Evolutionary conservation across 2,329 filamentous ascomycete species (phyloP).

Genomic region (Fusarium zealandicum): DNA sequence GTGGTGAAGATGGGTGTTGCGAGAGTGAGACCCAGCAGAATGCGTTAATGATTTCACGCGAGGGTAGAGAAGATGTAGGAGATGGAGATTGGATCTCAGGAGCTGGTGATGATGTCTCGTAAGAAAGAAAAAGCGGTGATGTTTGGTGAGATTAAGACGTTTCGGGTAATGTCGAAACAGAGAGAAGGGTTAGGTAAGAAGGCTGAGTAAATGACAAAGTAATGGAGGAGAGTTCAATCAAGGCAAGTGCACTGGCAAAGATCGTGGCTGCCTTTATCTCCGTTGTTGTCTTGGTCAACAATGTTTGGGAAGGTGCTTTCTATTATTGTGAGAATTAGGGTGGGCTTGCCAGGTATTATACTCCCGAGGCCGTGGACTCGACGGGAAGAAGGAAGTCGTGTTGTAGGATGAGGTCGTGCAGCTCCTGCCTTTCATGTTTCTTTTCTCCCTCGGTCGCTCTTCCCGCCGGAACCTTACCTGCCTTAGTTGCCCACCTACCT

Average conservation of each 20-base stretch:
- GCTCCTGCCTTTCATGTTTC: neutral
- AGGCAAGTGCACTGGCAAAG: neutral
- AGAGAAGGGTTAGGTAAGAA: neutral
- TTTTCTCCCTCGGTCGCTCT: conserved; percentile 16
- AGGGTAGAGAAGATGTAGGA: neutral
- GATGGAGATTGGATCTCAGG: neutral
- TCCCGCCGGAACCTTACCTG: conserved; percentile 2
- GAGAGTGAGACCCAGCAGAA: neutral
- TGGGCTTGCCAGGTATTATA: conserved; percentile 23
- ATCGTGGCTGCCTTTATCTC: neutral
- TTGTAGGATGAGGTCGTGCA: conserved; percentile 5
- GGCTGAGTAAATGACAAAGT: neutral
- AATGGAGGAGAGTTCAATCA: neutral
- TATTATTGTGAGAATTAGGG: neutral
- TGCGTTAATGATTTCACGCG: neutral
- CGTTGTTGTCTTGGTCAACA: neutral
- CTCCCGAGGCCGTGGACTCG: conserved; percentile 2
- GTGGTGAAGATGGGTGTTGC: neutral
- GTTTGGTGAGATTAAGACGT: neutral
- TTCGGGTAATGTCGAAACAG: neutral
- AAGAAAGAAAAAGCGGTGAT: neutral
- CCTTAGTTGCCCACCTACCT: neutral
- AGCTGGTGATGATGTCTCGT: too few species aligned
- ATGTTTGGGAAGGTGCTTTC: neutral
- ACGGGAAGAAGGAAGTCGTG: conserved; percentile 17